Conservation (phyloP, 176 grass and related monocot species). For the Oryza australiensis region DNA sequence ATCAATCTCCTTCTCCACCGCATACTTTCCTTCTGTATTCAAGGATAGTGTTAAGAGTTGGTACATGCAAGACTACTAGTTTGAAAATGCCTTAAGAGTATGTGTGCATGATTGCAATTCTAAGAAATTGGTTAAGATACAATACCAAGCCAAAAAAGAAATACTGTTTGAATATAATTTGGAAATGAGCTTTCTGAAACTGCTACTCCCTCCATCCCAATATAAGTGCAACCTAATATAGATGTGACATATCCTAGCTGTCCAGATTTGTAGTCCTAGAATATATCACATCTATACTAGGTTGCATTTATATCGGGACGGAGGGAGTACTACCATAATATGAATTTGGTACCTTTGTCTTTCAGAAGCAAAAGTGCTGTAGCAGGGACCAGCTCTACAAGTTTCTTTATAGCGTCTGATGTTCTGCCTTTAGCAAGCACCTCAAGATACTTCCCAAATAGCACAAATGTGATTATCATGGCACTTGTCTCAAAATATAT, state of each 20-base stretch:
- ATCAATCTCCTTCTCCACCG: constrained; percentile 64
- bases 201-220: too few relatives aligned
- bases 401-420: constrained; percentile 82
- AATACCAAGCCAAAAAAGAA: neutral
- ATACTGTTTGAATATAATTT: neutral
- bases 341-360: constrained; percentile 51
- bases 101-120: constrained; percentile 13
- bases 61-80: neutral
- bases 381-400: constrained; percentile 79
- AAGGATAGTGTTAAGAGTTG: constrained; percentile 19
- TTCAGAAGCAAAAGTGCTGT: constrained; percentile 70
- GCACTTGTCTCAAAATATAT: constrained; percentile 89
- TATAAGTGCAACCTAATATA: too few relatives aligned
- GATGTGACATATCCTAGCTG: too few relatives aligned
- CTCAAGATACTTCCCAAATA: constrained; percentile 85
- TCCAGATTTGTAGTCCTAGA: too few relatives aligned
- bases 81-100: constrained; percentile 9
- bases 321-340: neutral
- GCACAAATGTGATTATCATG: constrained; percentile 88
- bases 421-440: constrained; percentile 82
- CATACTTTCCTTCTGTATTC: constrained; percentile 57
- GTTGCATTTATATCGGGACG: too few relatives aligned
- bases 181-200: constrained; percentile 3
- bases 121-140: constrained; percentile 18
- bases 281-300: too few relatives aligned